Percentiles rank a stretch among this genome's conserved stretches.
These are phyloP conservation scores for Groenewaldozyma tartarivorans DNA, from an alignment of 805 yeast species.

Conservation along the genomic window DNA sequence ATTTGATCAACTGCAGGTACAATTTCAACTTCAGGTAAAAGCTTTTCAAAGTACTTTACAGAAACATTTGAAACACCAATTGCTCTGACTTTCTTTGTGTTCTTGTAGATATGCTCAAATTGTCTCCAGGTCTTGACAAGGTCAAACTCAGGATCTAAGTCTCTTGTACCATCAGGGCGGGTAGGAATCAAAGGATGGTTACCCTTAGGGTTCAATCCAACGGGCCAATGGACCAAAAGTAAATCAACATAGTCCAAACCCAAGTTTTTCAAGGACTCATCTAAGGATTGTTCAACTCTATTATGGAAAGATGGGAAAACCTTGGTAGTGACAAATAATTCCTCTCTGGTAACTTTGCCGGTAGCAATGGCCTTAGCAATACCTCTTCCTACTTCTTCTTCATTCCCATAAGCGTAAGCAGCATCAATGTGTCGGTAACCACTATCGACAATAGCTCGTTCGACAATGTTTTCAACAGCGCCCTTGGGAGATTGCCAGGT, in stretches of 20 bases:
- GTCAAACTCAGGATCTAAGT: constrained; percentile 21
- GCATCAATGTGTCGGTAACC: constrained; percentile 77
- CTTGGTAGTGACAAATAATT: constrained; percentile 64
- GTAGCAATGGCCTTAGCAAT: constrained; percentile 38
- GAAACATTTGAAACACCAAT: constrained; percentile 74
- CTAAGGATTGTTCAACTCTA: constrained; percentile 42
- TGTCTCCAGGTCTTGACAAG: constrained; percentile 50
- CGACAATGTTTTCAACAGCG: constrained; percentile 47
- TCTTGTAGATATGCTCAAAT: constrained; percentile 48
- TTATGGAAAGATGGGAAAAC: constrained; percentile 32
- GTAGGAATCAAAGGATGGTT: constrained; percentile 32
- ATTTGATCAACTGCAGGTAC: constrained; percentile 68
- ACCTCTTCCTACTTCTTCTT: constrained; percentile 50
- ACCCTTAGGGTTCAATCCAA: constrained; percentile 37
- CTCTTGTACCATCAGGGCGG: constrained; percentile 31
- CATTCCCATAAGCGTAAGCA: constrained; percentile 61
- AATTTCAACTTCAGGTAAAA: constrained; percentile 40
- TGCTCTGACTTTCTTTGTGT: constrained; percentile 43
- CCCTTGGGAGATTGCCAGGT: constrained; percentile 57
- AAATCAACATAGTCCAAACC: constrained; percentile 71
- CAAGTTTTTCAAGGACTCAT: constrained; percentile 50
- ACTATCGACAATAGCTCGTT: constrained; percentile 40
- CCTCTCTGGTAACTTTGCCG: constrained; percentile 52
- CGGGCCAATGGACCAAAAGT: constrained; percentile 79
- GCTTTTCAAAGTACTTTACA: constrained; percentile 38